Percentiles rank a stretch among this genome's conserved stretches.
Conservation (phyloP, 148 eudicot species). For the Arbutus unedo region DNA sequence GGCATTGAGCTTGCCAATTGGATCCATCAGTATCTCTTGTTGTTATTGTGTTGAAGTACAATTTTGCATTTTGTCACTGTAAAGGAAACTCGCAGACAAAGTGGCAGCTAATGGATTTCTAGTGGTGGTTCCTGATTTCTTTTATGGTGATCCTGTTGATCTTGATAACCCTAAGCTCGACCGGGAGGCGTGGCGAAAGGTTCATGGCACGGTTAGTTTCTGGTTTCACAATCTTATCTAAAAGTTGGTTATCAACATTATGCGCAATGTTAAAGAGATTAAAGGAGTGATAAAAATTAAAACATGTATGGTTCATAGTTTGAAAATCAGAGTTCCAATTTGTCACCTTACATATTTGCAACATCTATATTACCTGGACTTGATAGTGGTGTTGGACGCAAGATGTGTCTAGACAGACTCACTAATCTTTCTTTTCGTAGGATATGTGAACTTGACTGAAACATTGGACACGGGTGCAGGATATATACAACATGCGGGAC, state of each 20-base stretch:
- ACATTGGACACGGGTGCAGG: not conserved
- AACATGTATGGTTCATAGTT: not conserved
- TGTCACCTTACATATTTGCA: not conserved
- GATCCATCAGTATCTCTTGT: not conserved
- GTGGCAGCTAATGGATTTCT: slow-evolving; percentile 35
- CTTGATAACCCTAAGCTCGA: slow-evolving; percentile 17
- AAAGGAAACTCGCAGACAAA: slow-evolving; percentile 40
- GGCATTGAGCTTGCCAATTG: not conserved
- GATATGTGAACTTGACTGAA: not conserved
- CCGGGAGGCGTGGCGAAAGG: slow-evolving; percentile 26
- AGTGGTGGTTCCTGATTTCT: slow-evolving; percentile 41
- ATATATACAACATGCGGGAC: too few relatives aligned
- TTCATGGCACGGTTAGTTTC: slow-evolving; percentile 26
- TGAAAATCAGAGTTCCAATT: not conserved
- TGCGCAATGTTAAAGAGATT: not conserved
- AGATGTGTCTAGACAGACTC: not conserved
- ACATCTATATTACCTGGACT: not conserved
- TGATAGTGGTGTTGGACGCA: not conserved
- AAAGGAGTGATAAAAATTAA: not conserved
- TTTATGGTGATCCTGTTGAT: slow-evolving; percentile 27
- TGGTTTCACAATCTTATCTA: not conserved
- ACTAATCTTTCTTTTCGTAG: not conserved
- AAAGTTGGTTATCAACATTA: not conserved
- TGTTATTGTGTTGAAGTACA: not conserved
- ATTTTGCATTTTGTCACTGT: not conserved